Conservation (phyloP, 176 grass and related monocot species). For the Eragrostis nindensis region DNA sequence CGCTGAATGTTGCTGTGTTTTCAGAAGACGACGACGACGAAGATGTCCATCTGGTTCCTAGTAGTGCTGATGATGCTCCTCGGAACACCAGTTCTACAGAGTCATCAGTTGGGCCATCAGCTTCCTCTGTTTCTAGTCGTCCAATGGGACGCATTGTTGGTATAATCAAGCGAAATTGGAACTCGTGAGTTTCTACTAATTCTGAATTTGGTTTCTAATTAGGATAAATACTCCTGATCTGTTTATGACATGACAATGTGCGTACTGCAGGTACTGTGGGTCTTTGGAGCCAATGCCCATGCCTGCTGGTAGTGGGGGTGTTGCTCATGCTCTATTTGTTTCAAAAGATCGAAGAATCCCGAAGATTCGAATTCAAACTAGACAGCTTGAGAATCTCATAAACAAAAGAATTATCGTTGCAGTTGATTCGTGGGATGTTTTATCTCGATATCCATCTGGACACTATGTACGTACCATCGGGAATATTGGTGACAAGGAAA, state of each 20-base stretch:
- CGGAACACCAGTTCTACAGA: constrained; percentile 54
- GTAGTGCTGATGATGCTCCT: constrained; percentile 89
- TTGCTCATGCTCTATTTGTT: constrained; percentile 93
- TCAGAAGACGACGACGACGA: constrained; percentile 87
- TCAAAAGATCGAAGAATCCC: constrained; percentile 93
- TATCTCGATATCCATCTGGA: constrained; percentile 87
- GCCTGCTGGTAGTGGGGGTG: constrained; percentile 76
- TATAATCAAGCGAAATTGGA: constrained; percentile 96
- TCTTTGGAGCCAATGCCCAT: constrained; percentile 95
- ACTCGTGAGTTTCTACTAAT: constrained; percentile 75
- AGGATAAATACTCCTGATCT: neutral
- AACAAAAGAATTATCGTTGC: constrained; percentile 96
- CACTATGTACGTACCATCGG: constrained; percentile 95
- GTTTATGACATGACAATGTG: constrained; percentile 6
- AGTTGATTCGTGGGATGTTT: constrained; percentile 95
- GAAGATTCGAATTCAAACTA: constrained; percentile 96
- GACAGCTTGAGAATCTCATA: constrained; percentile 92
- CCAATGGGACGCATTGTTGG: constrained; percentile 83
- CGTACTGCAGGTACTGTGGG: constrained; percentile 77
- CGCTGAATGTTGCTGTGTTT: constrained; percentile 44
- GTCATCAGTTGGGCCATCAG: constrained; percentile 53
- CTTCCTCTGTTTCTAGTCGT: constrained; percentile 59
- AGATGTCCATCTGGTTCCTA: constrained; percentile 81
- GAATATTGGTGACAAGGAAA: constrained; percentile 96
- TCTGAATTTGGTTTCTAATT: constrained; percentile 24